Evolutionary conservation across 1,139 yeast species (phyloP).

Genomic region (Debaryomyces udenii): DNA sequence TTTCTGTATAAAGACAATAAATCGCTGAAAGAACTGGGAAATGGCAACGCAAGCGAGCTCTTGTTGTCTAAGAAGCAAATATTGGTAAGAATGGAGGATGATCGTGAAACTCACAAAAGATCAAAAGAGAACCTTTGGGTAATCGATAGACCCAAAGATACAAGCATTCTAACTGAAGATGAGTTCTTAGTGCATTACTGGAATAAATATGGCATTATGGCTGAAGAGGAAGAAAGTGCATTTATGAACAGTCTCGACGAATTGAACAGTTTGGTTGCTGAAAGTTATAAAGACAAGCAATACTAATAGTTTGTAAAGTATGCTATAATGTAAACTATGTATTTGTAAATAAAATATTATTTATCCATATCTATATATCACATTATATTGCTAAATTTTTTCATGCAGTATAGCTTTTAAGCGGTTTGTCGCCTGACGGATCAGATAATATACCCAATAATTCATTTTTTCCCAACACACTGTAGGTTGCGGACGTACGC

Average conservation of each 20-base stretch:
- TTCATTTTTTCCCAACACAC: slow-evolving; percentile 78
- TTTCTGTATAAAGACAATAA: slow-evolving; percentile 31
- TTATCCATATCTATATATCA: slow-evolving; percentile 4
- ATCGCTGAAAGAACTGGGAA: slow-evolving; percentile 10
- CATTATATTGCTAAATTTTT: background rate
- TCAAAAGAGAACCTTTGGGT: slow-evolving; percentile 79
- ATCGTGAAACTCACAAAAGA: slow-evolving; percentile 79
- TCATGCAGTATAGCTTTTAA: slow-evolving; percentile 3
- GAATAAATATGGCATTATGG: slow-evolving; percentile 50
- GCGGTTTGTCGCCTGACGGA: slow-evolving; percentile 1
- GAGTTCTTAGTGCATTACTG: slow-evolving; percentile 66
- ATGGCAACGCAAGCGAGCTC: slow-evolving; percentile 25
- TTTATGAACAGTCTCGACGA: slow-evolving; percentile 53
- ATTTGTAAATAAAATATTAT: slow-evolving; percentile 12
- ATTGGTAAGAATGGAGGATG: slow-evolving; percentile 80
- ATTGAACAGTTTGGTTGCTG: slow-evolving; percentile 52
- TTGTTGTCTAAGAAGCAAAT: slow-evolving; percentile 56
- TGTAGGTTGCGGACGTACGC: slow-evolving; percentile 65
- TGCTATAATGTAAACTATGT: slow-evolving; percentile 5
- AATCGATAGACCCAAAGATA: slow-evolving; percentile 51
- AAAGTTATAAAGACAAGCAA: slow-evolving; percentile 48
- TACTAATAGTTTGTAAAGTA: slow-evolving; percentile 19
- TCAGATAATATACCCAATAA: slow-evolving; percentile 55
- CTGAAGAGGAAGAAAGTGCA: slow-evolving; percentile 48
- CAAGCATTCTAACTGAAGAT: slow-evolving; percentile 41